Percentiles rank a stretch among this genome's conserved stretches.
Evolutionary conservation across 2,329 filamentous ascomycete species (phyloP).

Genomic region (Pyrenophora seminiperda): DNA sequence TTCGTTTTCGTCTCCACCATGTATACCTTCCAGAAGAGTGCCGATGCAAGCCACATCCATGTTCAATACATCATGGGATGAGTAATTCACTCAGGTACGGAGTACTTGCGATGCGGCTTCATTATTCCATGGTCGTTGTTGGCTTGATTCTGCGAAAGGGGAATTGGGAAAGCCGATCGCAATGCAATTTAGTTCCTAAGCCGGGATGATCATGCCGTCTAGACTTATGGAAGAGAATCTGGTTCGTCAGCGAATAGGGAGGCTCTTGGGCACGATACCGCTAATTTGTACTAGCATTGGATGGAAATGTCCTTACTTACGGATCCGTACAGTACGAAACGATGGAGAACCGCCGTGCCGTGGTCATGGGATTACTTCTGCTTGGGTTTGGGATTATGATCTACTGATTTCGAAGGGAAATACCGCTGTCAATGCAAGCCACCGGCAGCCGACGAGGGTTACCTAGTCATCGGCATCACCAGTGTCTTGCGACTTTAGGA

Average conservation of each 20-base stretch:
- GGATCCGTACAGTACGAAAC: no score
- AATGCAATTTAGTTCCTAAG: not conserved
- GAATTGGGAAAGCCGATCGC: not conserved
- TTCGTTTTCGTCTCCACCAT: not conserved
- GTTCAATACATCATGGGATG: constrained; percentile 9
- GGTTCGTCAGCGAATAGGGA: constrained; percentile 4
- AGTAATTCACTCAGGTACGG: constrained; percentile 18
- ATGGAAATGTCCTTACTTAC: constrained; percentile 1
- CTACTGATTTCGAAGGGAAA: not conserved
- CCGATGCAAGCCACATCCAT: not conserved
- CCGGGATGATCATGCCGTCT: not conserved
- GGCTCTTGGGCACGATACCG: not conserved
- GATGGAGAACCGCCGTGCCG: constrained; percentile 3
- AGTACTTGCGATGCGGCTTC: constrained; percentile 3
- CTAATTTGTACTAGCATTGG: not conserved
- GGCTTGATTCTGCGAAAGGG: not conserved
- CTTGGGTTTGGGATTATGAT: not conserved
- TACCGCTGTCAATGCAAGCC: constrained; percentile 11
- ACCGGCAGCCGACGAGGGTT: constrained; percentile 5
- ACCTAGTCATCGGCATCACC: constrained; percentile 10
- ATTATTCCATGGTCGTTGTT: not conserved
- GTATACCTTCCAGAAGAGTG: constrained; percentile 3
- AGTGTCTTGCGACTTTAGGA: not conserved
- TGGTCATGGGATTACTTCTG: constrained; percentile 7
- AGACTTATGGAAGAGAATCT: not conserved